A percentile compares a stretch with the other conserved stretches of the same genome.
These are phyloP conservation scores for Pseudohalonectria lignicola DNA, from an alignment of 2,329 filamentous ascomycete genomes.

Conservation along the genomic window DNA sequence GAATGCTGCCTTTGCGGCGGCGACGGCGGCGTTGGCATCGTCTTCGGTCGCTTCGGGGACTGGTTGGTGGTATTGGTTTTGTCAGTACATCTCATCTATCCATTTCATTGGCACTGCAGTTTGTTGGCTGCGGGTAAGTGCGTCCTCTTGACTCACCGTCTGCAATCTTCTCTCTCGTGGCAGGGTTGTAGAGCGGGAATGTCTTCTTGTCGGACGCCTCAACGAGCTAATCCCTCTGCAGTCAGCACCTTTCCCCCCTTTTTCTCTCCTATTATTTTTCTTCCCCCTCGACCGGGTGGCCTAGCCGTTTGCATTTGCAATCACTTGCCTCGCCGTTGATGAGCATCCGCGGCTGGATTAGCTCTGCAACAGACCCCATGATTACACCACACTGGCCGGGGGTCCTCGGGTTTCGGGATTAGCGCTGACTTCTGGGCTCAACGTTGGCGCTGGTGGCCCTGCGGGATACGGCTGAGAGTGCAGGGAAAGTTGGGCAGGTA, in stretches of 20 bases:
- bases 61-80: too few species aligned
- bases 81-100: background rate
- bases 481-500: too few species aligned
- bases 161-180: constrained; percentile 24
- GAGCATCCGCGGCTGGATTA: constrained; percentile 26
- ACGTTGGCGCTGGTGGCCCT: too few species aligned
- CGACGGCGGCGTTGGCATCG: constrained; percentile 30
- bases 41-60: constrained; percentile 31
- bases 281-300: too few species aligned
- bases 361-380: background rate
- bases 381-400: too few species aligned
- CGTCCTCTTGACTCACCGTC: constrained; percentile 16
- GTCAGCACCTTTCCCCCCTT: too few species aligned
- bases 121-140: background rate
- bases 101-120: background rate
- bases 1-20: constrained; percentile 29
- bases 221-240: constrained; percentile 20
- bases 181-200: constrained; percentile 31
- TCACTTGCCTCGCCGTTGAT: constrained; percentile 34
- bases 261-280: too few species aligned
- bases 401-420: too few species aligned
- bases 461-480: too few species aligned
- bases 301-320: too few species aligned
- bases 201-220: constrained; percentile 31
- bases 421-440: too few species aligned